Evolutionary conservation across 805 yeast genomes (phyloP).

Genomic region (Monosporozyma unispora): DNA sequence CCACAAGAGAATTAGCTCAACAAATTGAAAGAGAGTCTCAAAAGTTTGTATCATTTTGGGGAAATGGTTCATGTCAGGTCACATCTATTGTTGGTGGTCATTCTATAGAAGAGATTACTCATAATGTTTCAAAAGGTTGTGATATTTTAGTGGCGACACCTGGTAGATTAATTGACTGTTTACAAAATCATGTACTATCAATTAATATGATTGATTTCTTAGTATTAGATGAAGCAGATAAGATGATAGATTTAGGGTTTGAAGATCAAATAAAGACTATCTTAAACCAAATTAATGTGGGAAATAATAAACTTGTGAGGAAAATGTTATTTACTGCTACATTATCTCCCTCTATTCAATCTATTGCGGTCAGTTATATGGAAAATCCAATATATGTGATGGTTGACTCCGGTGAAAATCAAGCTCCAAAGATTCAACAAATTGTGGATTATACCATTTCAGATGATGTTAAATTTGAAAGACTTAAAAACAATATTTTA

Average conservation of each 20-base stretch:
- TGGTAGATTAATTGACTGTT: conserved; percentile 76
- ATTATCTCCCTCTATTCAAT: conserved; percentile 66
- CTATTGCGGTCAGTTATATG: conserved; percentile 54
- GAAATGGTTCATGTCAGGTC: conserved; percentile 22
- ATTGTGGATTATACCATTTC: conserved; percentile 44
- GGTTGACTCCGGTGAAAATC: conserved; percentile 60
- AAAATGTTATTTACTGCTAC: conserved; percentile 96
- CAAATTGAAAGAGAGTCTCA: conserved; percentile 67
- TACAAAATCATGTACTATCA: conserved; percentile 56
- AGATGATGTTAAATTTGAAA: conserved; percentile 38
- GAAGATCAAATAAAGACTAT: conserved; percentile 67
- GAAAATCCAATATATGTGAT: conserved; percentile 51
- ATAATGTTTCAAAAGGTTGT: conserved; percentile 49
- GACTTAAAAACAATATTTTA: conserved; percentile 13
- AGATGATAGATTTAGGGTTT: conserved; percentile 93
- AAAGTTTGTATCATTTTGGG: conserved; percentile 36
- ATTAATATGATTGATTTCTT: conserved; percentile 56
- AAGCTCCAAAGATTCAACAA: conserved; percentile 53
- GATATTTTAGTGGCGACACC: conserved; percentile 91
- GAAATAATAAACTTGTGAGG: conserved; percentile 32
- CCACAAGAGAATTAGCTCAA: conserved; percentile 88
- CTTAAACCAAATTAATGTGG: conserved; percentile 30
- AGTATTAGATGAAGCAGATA: conserved; percentile 88
- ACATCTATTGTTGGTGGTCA: conserved; percentile 86
- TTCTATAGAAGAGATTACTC: conserved; percentile 62